Evolutionary conservation across 148 eudicot species (phyloP), one percentile per base, ranked within the genome.

Genomic region (Rheum nobile): DNA sequence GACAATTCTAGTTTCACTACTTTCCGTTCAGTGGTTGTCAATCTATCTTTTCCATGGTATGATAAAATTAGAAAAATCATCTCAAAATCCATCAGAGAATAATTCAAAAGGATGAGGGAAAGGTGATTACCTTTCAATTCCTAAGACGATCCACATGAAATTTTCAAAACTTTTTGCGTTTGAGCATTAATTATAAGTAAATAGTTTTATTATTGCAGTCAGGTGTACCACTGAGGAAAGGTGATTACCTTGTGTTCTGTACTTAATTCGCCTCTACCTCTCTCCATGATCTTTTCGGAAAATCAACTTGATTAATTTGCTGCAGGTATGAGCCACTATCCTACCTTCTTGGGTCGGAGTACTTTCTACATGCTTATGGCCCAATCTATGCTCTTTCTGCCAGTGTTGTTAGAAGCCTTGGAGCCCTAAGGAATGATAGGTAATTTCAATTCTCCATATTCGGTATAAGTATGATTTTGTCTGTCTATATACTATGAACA

Each of bases 301-400:
- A 34, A 34, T 72, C 12, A 22, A 72, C 48, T 11, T 67, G 39
- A 76, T 73, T 48, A 72, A 37, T 59, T 22, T 68, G 43, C 21
- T 85, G 83, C 90, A 94, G 98, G 98, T 91, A 91, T 83, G 98
- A 94, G 72, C 98, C 98, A 71, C 82, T 91, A 71, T 78, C 87
- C 41, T 61, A 75, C 88, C 80, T 94, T 82, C 91, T 94, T 59
- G 98, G 98, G 74, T 84, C 81, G 77, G 98, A 94, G 85, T 94
- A 94, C 76, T 94, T 94, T 80, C 87, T 91, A 72, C 98, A 94
- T 81, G 98, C 98, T 42, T 93, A 93, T 83, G 98, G 98, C 82
- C 98, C 98, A 47, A 73, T 93, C 67, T 91, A 93, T 75, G 97
- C 98, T 46, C 92, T 94, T 71, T 94, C 98, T 61, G 88, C 95